phyloP scores from a whole-genome alignment of 2,329 filamentous ascomycete species.

The Cyphellophora attinorum region DNA sequence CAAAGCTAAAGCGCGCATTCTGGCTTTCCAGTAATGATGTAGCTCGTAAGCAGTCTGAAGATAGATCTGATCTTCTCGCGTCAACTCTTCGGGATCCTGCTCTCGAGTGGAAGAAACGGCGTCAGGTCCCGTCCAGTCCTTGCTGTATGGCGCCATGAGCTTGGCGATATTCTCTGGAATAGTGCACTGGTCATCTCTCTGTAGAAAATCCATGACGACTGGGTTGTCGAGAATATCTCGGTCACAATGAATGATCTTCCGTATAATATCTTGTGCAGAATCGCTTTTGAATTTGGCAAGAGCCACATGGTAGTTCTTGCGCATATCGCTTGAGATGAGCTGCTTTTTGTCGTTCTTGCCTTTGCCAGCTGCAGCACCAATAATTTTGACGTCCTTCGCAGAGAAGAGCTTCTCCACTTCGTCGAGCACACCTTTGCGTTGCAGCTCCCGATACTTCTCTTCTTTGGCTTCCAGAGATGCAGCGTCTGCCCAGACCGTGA shows the following conservation, averaged over 20 bases:
- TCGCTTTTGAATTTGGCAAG: conserved; percentile 86
- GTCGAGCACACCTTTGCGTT: conserved; percentile 87
- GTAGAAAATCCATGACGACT: conserved; percentile 94
- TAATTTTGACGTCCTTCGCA: conserved; percentile 88
- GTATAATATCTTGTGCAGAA: conserved; percentile 73
- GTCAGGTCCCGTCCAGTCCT: conserved; percentile 88
- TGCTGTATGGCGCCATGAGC: conserved; percentile 87
- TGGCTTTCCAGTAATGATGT: conserved; percentile 96
- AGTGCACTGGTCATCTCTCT: conserved; percentile 84
- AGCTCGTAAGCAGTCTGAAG: conserved; percentile 87
- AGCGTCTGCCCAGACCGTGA: conserved; percentile 88
- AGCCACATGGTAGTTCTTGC: conserved; percentile 85
- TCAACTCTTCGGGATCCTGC: conserved; percentile 77
- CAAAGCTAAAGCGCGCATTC: conserved; percentile 81
- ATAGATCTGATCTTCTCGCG: conserved; percentile 90
- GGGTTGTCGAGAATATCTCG: conserved; percentile 75
- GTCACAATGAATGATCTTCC: conserved; percentile 95
- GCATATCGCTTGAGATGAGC: conserved; percentile 82
- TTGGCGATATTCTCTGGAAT: conserved; percentile 86
- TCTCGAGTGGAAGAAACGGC: conserved; percentile 70
- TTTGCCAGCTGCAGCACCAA: conserved; percentile 56
- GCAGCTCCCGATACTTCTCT: conserved; percentile 89
- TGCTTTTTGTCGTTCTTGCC: conserved; percentile 96
- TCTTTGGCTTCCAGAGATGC: conserved; percentile 83
- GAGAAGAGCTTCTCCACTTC: conserved; percentile 96